These are phyloP conservation scores for Xerocomus brunneocitrinus DNA, from an alignment of 768 basidiomycete genomes.

Conservation along the genomic window DNA sequence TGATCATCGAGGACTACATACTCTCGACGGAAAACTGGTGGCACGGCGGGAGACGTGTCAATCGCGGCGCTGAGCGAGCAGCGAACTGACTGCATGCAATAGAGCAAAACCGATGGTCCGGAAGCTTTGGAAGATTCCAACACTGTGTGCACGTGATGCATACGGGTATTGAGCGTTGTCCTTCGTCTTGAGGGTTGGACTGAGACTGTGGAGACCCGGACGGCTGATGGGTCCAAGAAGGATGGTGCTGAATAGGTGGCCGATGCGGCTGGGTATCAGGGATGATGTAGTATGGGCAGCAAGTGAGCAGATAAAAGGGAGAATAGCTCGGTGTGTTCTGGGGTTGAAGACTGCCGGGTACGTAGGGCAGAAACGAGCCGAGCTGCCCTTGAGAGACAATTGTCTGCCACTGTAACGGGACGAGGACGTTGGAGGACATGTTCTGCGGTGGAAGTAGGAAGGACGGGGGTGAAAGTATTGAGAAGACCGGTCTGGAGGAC, in stretches of 20 bases:
- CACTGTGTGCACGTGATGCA: constrained; percentile 20
- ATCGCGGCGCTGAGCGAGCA: constrained; percentile 12
- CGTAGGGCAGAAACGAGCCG: too few species aligned
- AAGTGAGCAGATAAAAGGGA: background rate
- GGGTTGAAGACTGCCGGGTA: too few species aligned
- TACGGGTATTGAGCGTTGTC: background rate
- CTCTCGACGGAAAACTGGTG: constrained; percentile 10
- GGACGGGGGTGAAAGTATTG: background rate
- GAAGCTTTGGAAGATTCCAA: constrained; percentile 5
- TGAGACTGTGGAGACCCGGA: background rate
- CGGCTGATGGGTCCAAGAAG: background rate
- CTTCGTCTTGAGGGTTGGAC: background rate
- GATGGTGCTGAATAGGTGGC: background rate
- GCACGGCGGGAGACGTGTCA: constrained; percentile 8
- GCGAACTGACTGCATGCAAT: constrained; percentile 7
- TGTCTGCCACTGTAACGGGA: background rate
- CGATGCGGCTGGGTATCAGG: background rate
- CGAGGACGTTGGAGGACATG: background rate
- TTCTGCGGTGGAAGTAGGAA: background rate
- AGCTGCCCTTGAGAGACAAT: background rate
- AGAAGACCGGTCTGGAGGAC: background rate
- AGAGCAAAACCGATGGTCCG: constrained; percentile 21
- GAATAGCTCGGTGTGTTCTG: background rate
- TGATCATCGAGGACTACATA: background rate
- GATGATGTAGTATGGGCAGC: too few species aligned